These are phyloP conservation scores for Barnettozyma siamensis DNA, from an alignment of 805 yeast species.

Conservation along the genomic window DNA sequence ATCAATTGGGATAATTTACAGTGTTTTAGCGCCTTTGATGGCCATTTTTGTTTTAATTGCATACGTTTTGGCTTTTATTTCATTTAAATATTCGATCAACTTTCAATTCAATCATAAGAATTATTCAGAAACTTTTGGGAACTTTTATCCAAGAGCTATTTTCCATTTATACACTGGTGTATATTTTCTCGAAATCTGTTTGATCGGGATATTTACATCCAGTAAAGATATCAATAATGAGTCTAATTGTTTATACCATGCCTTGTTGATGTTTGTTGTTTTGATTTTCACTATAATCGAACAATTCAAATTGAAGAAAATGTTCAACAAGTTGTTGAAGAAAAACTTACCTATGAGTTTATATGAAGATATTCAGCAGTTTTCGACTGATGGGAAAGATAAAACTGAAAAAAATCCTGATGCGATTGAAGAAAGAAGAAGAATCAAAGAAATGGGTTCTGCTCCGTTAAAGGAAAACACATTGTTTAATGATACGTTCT, in stretches of 20 bases:
- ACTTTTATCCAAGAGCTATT: constrained; percentile 66
- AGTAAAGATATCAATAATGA: constrained; percentile 44
- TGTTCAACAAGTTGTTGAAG: constrained; percentile 31
- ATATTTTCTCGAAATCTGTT: constrained; percentile 72
- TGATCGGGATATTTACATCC: constrained; percentile 69
- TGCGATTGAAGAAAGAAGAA: neutral
- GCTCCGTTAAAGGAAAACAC: constrained; percentile 2
- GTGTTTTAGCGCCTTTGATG: constrained; percentile 75
- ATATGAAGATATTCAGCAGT: neutral
- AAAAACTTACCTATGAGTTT: constrained; percentile 32
- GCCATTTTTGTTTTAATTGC: constrained; percentile 53
- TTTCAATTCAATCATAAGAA: constrained; percentile 48
- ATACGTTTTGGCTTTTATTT: constrained; percentile 50
- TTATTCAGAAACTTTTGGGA: constrained; percentile 62
- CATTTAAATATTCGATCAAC: constrained; percentile 65
- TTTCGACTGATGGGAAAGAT: neutral
- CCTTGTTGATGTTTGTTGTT: constrained; percentile 45
- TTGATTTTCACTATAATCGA: constrained; percentile 50
- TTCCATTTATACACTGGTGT: constrained; percentile 76
- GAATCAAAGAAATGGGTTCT: neutral
- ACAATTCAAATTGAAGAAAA: constrained; percentile 45
- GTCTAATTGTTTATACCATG: constrained; percentile 42
- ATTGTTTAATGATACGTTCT: constrained; percentile 20
- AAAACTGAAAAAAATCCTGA: neutral
- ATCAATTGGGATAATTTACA: constrained; percentile 71